Conservation (phyloP, 176 grass and related monocot genomes). For the Cenchrus americanus region DNA sequence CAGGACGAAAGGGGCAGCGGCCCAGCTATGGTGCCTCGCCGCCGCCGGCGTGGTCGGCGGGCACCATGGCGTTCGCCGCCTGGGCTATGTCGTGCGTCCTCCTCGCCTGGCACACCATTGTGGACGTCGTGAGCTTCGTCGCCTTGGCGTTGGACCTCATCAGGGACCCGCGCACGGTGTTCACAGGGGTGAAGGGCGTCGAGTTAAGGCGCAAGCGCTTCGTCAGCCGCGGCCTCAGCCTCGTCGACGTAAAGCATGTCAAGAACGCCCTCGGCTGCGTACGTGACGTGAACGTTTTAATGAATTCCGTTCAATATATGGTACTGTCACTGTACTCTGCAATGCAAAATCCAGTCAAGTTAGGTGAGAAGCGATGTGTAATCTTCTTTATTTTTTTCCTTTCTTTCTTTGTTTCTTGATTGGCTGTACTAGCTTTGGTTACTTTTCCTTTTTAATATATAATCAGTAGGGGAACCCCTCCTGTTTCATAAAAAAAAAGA, state of each 20-base stretch:
- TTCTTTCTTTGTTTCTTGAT: too few relatives aligned
- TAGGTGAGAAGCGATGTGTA: too few relatives aligned
- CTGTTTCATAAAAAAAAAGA: too few relatives aligned
- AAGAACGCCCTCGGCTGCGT: constrained; percentile 60
- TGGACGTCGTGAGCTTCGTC: constrained; percentile 29
- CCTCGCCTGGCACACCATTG: constrained; percentile 54
- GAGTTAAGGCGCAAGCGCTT: constrained; percentile 38
- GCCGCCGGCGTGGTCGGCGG: not conserved
- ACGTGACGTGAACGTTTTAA: not conserved
- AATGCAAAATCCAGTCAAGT: too few relatives aligned
- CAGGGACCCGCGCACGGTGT: constrained; percentile 50
- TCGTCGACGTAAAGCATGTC: constrained; percentile 58
- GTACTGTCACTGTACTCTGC: too few relatives aligned
- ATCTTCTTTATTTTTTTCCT: too few relatives aligned
- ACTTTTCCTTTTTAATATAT: too few relatives aligned
- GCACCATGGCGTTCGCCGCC: not conserved
- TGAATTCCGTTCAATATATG: not conserved
- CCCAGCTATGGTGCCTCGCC: not conserved
- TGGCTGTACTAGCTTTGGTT: too few relatives aligned
- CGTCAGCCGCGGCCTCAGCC: constrained; percentile 45
- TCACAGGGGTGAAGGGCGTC: constrained; percentile 47
- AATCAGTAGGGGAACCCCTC: too few relatives aligned
- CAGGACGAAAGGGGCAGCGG: not conserved
- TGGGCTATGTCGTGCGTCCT: constrained; percentile 32
- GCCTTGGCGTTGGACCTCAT: constrained; percentile 19